Evolutionary conservation across 345 rosid genomes (phyloP), one percentile per base, ranked within the genome.

Genomic region (Streptanthus diversifolius): DNA sequence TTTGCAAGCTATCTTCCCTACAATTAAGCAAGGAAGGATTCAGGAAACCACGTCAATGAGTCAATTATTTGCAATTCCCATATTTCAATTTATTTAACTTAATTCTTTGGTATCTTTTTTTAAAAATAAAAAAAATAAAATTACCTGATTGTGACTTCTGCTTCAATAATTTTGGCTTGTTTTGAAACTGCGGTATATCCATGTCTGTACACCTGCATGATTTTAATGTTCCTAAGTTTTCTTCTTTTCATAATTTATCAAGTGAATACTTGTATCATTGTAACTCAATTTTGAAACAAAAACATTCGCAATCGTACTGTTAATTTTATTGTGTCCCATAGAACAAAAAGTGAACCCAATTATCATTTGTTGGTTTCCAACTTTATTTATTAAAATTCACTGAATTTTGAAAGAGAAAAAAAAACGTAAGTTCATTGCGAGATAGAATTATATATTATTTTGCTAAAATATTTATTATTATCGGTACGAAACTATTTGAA

Each of bases 141-240:
- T 57, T 83, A 92, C 97, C 98, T 84, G 17, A 85, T 87, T 19
- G 83, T 82, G 66, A 83, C 86, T 47, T 81, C 84, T 55, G 78
- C 80, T 55, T 90, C 95, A 5, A 84, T 73, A 22, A 79, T 41
- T 75, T 81, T 84, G 21, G 83, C 62, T 81, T 83, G 87, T 76
- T 86, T 93, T 22, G 83, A 58, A 70, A 89, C 41, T 68, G 85
- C 88, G 5, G 87, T 83, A 62, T 89, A 91, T 66, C 97, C 96
- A 52, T 88, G 86, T 79, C 74, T 82, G 71, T 87, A 93, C 37
- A 80, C 87, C 96, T 93, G 86, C 76, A 75, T 15, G 29, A 39
- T 71, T 47, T 14, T 21, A 12, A 33, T 6, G 45, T 65, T 40
- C 9, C 3, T 41, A 25, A 8, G 27, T 12, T 6, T 58, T 47